These are phyloP conservation scores for Pleodorina starrii DNA, from an alignment of 139 green algal genomes.

Conservation along the genomic window DNA sequence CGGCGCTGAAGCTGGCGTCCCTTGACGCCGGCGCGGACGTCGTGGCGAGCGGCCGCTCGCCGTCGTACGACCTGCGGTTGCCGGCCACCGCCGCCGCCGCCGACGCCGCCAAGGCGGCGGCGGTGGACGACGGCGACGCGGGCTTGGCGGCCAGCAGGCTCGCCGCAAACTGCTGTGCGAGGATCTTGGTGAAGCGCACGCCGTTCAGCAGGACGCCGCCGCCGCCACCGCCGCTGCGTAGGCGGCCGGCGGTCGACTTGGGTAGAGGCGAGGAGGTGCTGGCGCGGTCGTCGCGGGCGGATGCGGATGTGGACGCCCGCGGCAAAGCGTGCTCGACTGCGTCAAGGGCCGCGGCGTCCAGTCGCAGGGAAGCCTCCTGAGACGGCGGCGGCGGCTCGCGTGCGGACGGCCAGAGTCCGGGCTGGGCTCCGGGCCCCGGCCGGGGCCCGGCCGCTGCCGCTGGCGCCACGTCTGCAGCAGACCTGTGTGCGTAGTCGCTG, in stretches of 20 bases:
- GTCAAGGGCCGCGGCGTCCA: too few species aligned
- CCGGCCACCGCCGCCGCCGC: background rate
- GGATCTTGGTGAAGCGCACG: constrained; percentile 10
- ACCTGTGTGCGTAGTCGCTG: too few species aligned
- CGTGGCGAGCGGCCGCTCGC: background rate
- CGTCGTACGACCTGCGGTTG: background rate
- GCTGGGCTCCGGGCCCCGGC: too few species aligned
- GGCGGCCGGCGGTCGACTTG: background rate
- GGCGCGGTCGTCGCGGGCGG: background rate
- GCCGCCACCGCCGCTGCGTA: background rate
- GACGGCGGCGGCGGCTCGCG: too few species aligned
- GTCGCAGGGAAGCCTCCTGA: too few species aligned
- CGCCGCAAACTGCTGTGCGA: constrained; percentile 5
- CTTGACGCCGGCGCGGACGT: background rate
- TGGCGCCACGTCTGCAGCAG: too few species aligned
- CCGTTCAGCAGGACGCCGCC: background rate
- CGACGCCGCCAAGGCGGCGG: background rate
- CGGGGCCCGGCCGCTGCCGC: too few species aligned
- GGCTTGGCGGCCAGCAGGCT: background rate
- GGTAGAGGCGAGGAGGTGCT: background rate
- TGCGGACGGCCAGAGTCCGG: too few species aligned
- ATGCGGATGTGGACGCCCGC: too few species aligned
- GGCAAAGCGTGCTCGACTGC: too few species aligned
- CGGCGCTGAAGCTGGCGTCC: background rate
- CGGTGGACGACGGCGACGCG: background rate